Base-by-base conservation (phyloP, 805 yeast genomes). In the Candida morakotiae region DNA sequence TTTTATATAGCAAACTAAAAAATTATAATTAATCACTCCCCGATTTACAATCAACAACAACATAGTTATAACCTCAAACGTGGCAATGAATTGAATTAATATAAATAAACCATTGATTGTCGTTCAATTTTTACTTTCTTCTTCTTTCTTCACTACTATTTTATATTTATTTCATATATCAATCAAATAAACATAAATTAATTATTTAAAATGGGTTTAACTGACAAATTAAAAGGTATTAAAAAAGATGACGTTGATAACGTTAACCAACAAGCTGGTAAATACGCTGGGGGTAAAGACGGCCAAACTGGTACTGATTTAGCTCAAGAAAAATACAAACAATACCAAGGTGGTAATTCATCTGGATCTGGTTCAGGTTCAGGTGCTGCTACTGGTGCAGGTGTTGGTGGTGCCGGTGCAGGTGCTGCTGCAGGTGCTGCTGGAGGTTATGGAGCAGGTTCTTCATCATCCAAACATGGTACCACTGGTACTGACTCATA, bases 141-240 rank as follows among this genome's bases (percentile, higher is more conserved):
- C n/a, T n/a, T 9, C 24, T 6, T 27, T 19, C n/a, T 24, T 17
- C 30, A 34, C 11, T 20, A 34, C 11, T 16, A 11, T 24, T 32
- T 15, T 23, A 27, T 15, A 8, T 13, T 14, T 15, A 21, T n/a
- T n/a, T n/a, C n/a, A n/a, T n/a, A n/a, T n/a, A 22, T 25, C 19
- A 18, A 5, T 20, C 31, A 24, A 17, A 34, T 16, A 21, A 4
- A 5, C 18, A 18, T n/a, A n/a, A n/a, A n/a, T n/a, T n/a, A n/a
- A n/a, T n/a, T n/a, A n/a, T n/a, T 26, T 23, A 53, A 32, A 14
- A 64, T 64, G 71, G 69, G 71, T 37, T 51, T 64, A 35, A 47
- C 63, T 16, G 69, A 64, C 44, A 64, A 62, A 47, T 44, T 64
- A 37, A 51, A 49, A 43, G 44, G 50, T 19, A 61, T 60, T 43